Evolutionary conservation across 257 asterid genomes (phyloP).

Genomic region (Solanum clarkiae): DNA sequence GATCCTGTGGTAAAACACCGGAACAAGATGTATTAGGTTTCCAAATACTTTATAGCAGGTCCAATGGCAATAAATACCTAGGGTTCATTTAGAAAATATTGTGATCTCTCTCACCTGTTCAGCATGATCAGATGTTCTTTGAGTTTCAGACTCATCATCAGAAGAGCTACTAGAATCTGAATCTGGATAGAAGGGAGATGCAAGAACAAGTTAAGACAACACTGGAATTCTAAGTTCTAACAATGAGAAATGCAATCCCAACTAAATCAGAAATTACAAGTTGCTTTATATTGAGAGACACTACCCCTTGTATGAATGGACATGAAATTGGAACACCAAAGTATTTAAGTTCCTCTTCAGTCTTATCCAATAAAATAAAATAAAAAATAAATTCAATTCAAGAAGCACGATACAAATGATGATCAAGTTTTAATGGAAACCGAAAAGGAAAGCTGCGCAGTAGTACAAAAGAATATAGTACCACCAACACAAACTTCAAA

Average conservation of each 20-base stretch:
- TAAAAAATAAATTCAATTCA: background rate
- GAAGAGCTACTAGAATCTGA: slow-evolving; percentile 22
- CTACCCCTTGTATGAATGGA: background rate
- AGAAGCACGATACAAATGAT: background rate
- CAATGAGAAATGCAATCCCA: background rate
- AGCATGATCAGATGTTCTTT: slow-evolving; percentile 21
- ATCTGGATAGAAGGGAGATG: slow-evolving; percentile 21
- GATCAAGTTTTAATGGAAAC: background rate
- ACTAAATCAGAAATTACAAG: background rate
- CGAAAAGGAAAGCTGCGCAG: background rate
- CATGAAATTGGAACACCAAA: background rate
- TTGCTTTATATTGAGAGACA: background rate
- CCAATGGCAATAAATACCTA: background rate
- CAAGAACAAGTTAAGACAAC: background rate
- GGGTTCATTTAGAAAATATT: background rate
- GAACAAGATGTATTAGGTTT: background rate
- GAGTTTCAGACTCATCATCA: slow-evolving; percentile 37
- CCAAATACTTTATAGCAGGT: background rate
- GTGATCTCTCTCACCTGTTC: slow-evolving; percentile 19
- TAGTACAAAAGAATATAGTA: background rate
- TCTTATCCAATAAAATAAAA: background rate
- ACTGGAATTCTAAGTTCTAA: background rate
- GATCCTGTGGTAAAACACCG: slow-evolving; percentile 25
- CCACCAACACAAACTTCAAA: background rate
- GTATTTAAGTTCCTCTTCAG: background rate